Evolutionary conservation across 1,139 yeast species (phyloP).

Genomic region (Debaryomyces singareniensis): DNA sequence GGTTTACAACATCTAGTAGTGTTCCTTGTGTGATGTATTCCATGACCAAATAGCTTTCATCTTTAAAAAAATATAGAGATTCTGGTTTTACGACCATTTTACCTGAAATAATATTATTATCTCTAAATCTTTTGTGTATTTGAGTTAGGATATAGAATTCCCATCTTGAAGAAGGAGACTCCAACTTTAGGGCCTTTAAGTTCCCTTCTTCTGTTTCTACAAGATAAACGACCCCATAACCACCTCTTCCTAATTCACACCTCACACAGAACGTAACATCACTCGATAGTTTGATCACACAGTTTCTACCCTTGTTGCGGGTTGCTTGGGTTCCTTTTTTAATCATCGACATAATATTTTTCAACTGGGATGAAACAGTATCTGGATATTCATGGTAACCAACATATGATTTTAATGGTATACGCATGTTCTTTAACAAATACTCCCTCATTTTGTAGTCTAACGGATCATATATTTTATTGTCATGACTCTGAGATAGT

Average conservation of each 20-base stretch:
- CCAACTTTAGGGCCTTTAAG: constrained; percentile 66
- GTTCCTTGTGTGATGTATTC: constrained; percentile 75
- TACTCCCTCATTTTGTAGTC: constrained; percentile 14
- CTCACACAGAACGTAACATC: constrained; percentile 51
- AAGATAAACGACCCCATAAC: constrained; percentile 71
- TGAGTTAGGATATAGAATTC: constrained; percentile 69
- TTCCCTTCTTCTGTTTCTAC: constrained; percentile 60
- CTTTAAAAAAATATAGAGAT: constrained; percentile 51
- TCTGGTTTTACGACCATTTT: constrained; percentile 36
- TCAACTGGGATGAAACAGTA: constrained; percentile 20
- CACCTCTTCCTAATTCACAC: constrained; percentile 70
- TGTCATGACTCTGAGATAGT: constrained; percentile 14
- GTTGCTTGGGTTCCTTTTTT: constrained; percentile 24
- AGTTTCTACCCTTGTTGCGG: constrained; percentile 31
- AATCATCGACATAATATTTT: constrained; percentile 27
- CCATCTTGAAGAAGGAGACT: constrained; percentile 70
- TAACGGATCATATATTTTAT: constrained; percentile 3
- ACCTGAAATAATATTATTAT: constrained; percentile 7
- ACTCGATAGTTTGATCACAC: constrained; percentile 43
- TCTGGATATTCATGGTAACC: constrained; percentile 19
- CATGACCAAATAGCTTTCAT: constrained; percentile 69
- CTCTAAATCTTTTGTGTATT: constrained; percentile 34
- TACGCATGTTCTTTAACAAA: constrained; percentile 18
- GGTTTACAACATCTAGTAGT: constrained; percentile 63
- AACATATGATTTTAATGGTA: constrained; percentile 21